Evolutionary conservation across 139 green algal species (phyloP), one percentile per base, ranked within the genome.

Genomic region (Pseudopediastrum boryanum): DNA sequence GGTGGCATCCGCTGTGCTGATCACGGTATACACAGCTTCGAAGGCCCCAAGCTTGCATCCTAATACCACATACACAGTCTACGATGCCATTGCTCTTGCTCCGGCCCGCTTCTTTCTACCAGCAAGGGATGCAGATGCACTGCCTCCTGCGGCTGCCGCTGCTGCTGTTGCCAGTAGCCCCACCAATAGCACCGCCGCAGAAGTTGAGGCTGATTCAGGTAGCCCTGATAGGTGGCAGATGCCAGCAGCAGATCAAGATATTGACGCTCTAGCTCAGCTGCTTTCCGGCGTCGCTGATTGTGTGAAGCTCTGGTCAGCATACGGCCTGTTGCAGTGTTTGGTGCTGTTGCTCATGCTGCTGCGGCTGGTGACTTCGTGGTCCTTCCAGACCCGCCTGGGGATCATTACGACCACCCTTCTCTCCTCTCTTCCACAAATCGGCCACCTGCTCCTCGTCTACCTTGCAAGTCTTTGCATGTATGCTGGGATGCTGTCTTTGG

Each of bases 371-470:
- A 43, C 67, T 16, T 27, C 52, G 25, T 76, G 79, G 65, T 50
- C 63, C 35, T 88, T 88, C 80, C 84, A 88, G 67, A 36, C 46
- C 13, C 66, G 75, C 4, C 75, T 88, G 35, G 84, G 84, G 59
- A 77, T 88, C 71, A 84, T 88, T 71, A 64, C 59, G 38, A 75
- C 68, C 33, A 86, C 81, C 0, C 50, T 86, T 21, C 61, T 70
- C 67, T 38, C 70, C 42, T 56, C 41, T 27, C 48, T 42, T 8
- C 80, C 80, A 29, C 67, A 79, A 27, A 31, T 85, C 29, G 69
- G 23, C 0, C 83, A 87, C 65, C 77, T 87, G 38, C n/a, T 84
- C 41, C 4, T 82, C 0, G 27, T 87, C 33, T 62, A 84, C 46
- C 29, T 54, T 31, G 23, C 48, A 35, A 65, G 59, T 8, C 33